phyloP scores from a whole-genome alignment of 2,329 filamentous ascomycete genomes.

The Hypoxylon sp. region DNA sequence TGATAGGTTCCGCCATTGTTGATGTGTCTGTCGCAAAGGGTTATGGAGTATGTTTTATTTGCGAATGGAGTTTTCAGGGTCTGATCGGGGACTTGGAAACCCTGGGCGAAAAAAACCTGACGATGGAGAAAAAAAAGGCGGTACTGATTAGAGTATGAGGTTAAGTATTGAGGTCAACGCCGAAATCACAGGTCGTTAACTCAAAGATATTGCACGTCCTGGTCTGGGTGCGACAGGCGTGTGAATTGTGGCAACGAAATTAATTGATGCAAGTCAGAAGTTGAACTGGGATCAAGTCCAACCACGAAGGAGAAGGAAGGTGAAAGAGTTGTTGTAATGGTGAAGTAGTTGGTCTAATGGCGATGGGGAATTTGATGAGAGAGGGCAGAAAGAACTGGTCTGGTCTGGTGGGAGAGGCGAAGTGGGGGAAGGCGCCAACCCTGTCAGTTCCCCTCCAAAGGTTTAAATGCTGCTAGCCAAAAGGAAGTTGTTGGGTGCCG shows the following conservation, averaged over 20 bases:
- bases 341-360: slow-evolving; percentile 39
- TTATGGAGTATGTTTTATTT: slow-evolving; percentile 43
- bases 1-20: slow-evolving; percentile 74
- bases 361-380: slow-evolving; percentile 48
- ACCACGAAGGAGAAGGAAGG: slow-evolving; percentile 29
- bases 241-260: slow-evolving; percentile 20
- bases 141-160: slow-evolving; percentile 45
- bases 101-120: slow-evolving; percentile 46
- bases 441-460: slow-evolving; percentile 45
- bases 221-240: slow-evolving; percentile 18
- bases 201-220: slow-evolving; percentile 20
- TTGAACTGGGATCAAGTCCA: slow-evolving; percentile 38
- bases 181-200: slow-evolving; percentile 29
- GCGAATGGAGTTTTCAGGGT: slow-evolving; percentile 42
- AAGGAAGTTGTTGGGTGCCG: slow-evolving; percentile 46
- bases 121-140: slow-evolving; percentile 49
- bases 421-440: slow-evolving; percentile 48
- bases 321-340: slow-evolving; percentile 39
- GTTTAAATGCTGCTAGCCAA: slow-evolving; percentile 27
- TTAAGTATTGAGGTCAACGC: slow-evolving; percentile 28
- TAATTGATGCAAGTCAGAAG: slow-evolving; percentile 44
- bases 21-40: slow-evolving; percentile 45
- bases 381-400: slow-evolving; percentile 43
- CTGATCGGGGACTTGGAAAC: slow-evolving; percentile 38
- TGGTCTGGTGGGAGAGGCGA: slow-evolving; percentile 49